phyloP scores from a whole-genome alignment of 192 early-diverging fungal genomes.

The Rhizophagus clarus region DNA sequence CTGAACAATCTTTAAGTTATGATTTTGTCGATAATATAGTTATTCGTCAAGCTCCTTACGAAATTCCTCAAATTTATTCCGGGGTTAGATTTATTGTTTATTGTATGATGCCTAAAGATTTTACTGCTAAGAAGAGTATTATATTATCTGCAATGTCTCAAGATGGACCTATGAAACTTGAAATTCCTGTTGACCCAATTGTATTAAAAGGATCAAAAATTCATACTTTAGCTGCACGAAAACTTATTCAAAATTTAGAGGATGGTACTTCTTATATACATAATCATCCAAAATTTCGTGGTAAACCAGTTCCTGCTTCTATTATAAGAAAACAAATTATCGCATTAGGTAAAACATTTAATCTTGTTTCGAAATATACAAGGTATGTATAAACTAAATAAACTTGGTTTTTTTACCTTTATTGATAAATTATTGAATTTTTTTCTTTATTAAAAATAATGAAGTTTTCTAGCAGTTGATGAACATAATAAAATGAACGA shows the following conservation, averaged over 20 bases:
- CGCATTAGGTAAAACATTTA: not conserved
- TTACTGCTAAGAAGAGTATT: not conserved
- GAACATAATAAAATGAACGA: not conserved
- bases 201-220: slow-evolving; percentile 24
- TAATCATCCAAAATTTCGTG: not conserved
- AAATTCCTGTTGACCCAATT: slow-evolving; percentile 14
- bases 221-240: slow-evolving; percentile 18
- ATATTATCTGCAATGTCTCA: not conserved
- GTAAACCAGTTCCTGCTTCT: not conserved
- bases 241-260: slow-evolving; percentile 24
- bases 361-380: slow-evolving; percentile 14
- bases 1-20: not conserved
- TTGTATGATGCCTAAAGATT: slow-evolving; percentile 1
- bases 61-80: slow-evolving; percentile 11
- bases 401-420: not conserved
- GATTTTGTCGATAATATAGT: not conserved
- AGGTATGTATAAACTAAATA: not conserved
- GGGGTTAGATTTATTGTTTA: slow-evolving; percentile 17
- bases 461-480: slow-evolving; percentile 24
- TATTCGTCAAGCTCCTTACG: not conserved
- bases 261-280: slow-evolving; percentile 11
- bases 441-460: not conserved
- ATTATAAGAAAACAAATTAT: slow-evolving; percentile 8
- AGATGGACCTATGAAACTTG: slow-evolving; percentile 13
- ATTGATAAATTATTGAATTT: not conserved